phyloP scores from a whole-genome alignment of 352 stramenopile species.

The Phytophthora crassamura region DNA sequence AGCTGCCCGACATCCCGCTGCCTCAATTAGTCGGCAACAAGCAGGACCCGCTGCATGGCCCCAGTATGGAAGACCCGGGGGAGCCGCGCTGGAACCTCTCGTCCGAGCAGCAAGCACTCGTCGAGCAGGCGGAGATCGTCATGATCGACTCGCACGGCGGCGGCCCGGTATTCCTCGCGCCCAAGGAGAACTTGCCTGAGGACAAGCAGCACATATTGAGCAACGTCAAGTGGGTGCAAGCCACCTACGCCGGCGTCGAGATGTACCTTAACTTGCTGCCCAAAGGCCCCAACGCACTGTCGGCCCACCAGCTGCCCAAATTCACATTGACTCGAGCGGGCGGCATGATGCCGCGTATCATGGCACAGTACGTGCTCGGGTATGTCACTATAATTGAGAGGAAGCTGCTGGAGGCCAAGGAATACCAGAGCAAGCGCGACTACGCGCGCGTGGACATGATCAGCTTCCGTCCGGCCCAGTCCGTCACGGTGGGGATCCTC shows the following conservation, averaged over 20 bases:
- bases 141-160: constrained; percentile 43
- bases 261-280: constrained; percentile 40
- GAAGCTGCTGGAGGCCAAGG: constrained; percentile 39
- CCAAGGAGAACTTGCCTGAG: constrained; percentile 39
- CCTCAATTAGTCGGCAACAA: constrained; percentile 45
- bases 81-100: constrained; percentile 35
- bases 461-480: constrained; percentile 33
- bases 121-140: constrained; percentile 38
- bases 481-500: constrained; percentile 56
- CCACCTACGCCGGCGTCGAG: constrained; percentile 51
- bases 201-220: constrained; percentile 40
- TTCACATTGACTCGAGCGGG: constrained; percentile 48
- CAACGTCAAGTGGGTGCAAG: constrained; percentile 51
- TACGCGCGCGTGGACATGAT: constrained; percentile 37
- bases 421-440: constrained; percentile 37
- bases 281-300: constrained; percentile 15
- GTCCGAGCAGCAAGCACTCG: constrained; percentile 34
- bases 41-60: constrained; percentile 37
- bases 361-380: constrained; percentile 53
- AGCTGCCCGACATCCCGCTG: constrained; percentile 41
- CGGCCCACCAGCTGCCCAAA: constrained; percentile 22
- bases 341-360: constrained; percentile 49
- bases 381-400: constrained; percentile 51
- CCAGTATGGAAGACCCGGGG: constrained; percentile 36
- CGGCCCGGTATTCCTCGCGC: constrained; percentile 34